Evolutionary conservation across 257 asterid genomes (phyloP).

Genomic region (Cruciata laevipes): DNA sequence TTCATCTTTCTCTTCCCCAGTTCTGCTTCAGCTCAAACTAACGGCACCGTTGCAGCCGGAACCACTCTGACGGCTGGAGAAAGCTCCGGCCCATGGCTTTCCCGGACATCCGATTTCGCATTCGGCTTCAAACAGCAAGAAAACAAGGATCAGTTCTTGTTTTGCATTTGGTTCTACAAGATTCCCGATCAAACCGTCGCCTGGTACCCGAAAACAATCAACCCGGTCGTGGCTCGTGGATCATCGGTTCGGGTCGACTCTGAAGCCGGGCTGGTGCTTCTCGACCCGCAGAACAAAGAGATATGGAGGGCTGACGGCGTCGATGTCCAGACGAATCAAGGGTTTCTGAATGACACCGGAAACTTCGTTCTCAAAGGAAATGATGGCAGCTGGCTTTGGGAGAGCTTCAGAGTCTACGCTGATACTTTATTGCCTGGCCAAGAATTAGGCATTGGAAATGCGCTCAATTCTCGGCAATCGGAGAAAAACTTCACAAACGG

Average conservation of each 20-base stretch:
- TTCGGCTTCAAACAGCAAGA: slow-evolving; percentile 43
- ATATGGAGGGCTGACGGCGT: slow-evolving; percentile 21
- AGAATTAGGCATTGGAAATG: slow-evolving; percentile 5
- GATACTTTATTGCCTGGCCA: slow-evolving; percentile 36
- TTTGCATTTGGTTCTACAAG: slow-evolving; percentile 48
- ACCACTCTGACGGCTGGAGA: slow-evolving; percentile 29
- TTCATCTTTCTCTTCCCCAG: slow-evolving; percentile 18
- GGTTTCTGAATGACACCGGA: slow-evolving; percentile 47
- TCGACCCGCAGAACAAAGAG: slow-evolving; percentile 23
- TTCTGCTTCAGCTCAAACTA: slow-evolving; percentile 26
- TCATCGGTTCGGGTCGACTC: neutral
- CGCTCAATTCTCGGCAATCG: neutral
- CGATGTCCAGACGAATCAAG: slow-evolving; percentile 20
- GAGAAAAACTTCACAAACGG: slow-evolving; percentile 30
- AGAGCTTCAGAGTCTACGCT: slow-evolving; percentile 33
- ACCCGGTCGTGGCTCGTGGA: slow-evolving; percentile 7
- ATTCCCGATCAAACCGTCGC: slow-evolving; percentile 37
- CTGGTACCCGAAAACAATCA: slow-evolving; percentile 31
- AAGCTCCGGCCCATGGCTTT: slow-evolving; percentile 43
- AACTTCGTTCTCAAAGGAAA: slow-evolving; percentile 30
- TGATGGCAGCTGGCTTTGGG: slow-evolving; percentile 34
- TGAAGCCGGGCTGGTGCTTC: slow-evolving; percentile 28
- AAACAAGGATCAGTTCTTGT: slow-evolving; percentile 27
- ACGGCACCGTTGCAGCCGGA: slow-evolving; percentile 20
- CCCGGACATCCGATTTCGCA: slow-evolving; percentile 48